phyloP scores from a whole-genome alignment of 352 stramenopile genomes.

The Pythium chondricola region DNA sequence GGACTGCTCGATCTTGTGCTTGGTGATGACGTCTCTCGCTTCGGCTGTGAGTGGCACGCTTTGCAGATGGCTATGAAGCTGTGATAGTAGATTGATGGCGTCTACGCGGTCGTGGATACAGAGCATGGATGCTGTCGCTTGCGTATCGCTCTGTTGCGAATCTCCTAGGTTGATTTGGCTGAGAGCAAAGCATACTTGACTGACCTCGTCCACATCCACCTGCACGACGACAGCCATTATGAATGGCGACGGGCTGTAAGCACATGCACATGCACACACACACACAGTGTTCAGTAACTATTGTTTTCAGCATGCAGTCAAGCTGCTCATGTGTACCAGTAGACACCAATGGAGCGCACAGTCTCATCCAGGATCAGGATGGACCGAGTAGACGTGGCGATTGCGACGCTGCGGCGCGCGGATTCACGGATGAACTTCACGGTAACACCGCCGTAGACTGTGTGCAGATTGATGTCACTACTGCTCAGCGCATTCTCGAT shows the following conservation, averaged over 20 bases:
- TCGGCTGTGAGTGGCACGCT: conserved; percentile 32
- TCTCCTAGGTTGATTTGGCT: conserved; percentile 20
- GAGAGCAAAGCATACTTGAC: conserved; percentile 57
- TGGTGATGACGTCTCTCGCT: conserved; percentile 32
- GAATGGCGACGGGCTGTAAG: conserved; percentile 46
- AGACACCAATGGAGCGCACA: conserved; percentile 24
- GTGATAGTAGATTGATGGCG: conserved; percentile 29
- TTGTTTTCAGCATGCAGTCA: not conserved
- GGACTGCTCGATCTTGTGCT: not conserved
- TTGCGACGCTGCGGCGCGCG: too few relatives aligned
- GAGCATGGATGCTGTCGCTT: not conserved
- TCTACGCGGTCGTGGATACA: conserved; percentile 14
- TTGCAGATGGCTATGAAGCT: conserved; percentile 39
- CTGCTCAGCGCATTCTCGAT: not conserved
- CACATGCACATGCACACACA: not conserved
- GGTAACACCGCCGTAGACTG: not conserved
- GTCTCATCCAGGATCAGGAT: conserved; percentile 11
- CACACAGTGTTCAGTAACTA: not conserved
- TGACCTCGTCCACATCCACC: conserved; percentile 27
- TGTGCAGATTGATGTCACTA: not conserved
- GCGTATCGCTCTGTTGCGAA: not conserved
- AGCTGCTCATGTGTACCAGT: conserved; percentile 26
- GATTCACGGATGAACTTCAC: too few relatives aligned
- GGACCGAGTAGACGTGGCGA: not conserved
- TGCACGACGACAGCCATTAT: conserved; percentile 39